A percentile compares a stretch with the other conserved stretches of the same genome.
phyloP scores from a whole-genome alignment of 345 rosid genomes.

The Hirschfeldia incana region DNA sequence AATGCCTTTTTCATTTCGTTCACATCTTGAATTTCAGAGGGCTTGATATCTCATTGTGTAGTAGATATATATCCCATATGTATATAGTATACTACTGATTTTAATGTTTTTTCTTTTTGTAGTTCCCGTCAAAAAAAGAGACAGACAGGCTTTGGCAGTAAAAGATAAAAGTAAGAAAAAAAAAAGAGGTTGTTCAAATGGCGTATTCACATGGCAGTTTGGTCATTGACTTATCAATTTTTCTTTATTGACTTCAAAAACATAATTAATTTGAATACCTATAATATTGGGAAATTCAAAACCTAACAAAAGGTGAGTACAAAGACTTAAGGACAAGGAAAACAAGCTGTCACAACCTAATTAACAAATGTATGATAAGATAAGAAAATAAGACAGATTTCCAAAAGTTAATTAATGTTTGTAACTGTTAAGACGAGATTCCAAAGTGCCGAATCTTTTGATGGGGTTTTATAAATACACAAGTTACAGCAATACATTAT shows the following conservation, averaged over 20 bases:
- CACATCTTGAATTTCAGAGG: constrained; percentile 9
- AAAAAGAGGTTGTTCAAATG: constrained; percentile 16
- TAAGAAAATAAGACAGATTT: constrained; percentile 8
- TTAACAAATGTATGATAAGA: constrained; percentile 22
- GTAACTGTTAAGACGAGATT: constrained; percentile 31
- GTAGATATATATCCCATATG: background rate
- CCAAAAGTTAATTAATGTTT: constrained; percentile 36
- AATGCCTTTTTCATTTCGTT: constrained; percentile 18
- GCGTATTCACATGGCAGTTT: constrained; percentile 38
- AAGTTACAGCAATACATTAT: background rate
- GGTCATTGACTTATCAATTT: constrained; percentile 38
- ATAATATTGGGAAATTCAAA: constrained; percentile 31
- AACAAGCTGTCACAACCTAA: constrained; percentile 35
- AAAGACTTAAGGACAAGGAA: constrained; percentile 35
- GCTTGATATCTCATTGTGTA: background rate
- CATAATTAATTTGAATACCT: background rate
- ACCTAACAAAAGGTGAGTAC: constrained; percentile 39
- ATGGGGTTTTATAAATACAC: background rate
- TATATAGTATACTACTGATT: background rate
- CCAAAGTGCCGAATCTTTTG: constrained; percentile 27
- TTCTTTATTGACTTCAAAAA: constrained; percentile 29
- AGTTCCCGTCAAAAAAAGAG: background rate
- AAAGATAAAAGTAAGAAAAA: constrained; percentile 20
- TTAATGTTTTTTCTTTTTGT: background rate
- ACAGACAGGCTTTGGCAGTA: constrained; percentile 19